Base-by-base conservation (phyloP, 306 rosid genomes). In the Senna siamea region DNA sequence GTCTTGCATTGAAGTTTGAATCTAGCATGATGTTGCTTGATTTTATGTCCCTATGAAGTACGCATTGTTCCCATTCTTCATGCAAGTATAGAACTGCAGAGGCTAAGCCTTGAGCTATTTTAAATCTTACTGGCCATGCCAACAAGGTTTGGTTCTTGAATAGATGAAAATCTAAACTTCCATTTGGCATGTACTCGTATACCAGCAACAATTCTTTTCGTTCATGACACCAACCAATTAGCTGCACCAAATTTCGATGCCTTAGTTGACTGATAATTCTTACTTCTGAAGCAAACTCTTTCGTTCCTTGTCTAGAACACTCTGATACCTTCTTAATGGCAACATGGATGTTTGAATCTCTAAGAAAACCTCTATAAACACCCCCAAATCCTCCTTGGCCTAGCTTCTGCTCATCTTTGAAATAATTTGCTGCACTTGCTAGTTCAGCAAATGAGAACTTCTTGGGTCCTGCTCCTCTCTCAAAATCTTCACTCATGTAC, bases 371-470 rank as follows among this genome's bases (percentile, higher is more conserved):
- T 20, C 46, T 81, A 51, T 78, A 78, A 8, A 85, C 84, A 8
- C 38, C 81, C 7, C 86, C 86, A 72, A 85, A 85, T 20, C 85
- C 84, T 48, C 85, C 86, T 14, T 66, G 62, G 5, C 88, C 88
- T 8, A 85, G 83, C 40, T 81, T 81, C 6, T 51, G 34, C 23
- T 75, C 73, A 22, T 70, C 88, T 17, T 63, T 41, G 69, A 81
- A 81, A 37, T 64, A 34, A 37, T 78, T 54, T 5, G 85, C 79
- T 8, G 81, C 81, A 5, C 11, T 26, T 19, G 58, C 81, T 19
- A 84, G n/a, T 48, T 78, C 79, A n/a, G 37, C 54, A 18, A 78
- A 78, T 20, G 81, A 43, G 26, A 69, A 75, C 79, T 51, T 71
- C 56, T 9, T 22, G 4, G 85, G 81, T 69, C 88, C 88, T 32